Base-by-base conservation (phyloP, 495 filamentous ascomycete species). In the Ascobolus immersus region DNA sequence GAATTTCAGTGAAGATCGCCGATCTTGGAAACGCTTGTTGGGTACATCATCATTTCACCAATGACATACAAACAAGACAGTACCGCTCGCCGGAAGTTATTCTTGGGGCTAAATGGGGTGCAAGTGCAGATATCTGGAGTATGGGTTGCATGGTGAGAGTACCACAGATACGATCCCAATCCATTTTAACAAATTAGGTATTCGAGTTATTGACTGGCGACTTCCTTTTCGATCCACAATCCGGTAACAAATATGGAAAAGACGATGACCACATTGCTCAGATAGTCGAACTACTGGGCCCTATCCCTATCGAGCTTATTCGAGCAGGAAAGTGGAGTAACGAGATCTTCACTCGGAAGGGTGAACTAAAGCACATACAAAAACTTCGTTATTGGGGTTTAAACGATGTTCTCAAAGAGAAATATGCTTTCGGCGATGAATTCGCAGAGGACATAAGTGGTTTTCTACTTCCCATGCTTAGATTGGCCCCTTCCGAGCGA, bases 231-330 rank as follows among this genome's bases (percentile, higher is more conserved):
- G 86, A 99, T 46, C 86, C 86, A 1, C 86, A 99, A 55, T 94
- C 86, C 4, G 86, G 86, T 33, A 94, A 89, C 14, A 94, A 94
- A 54, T 99, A 99, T 49, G 86, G 86, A 48, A 99, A 99, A 60
- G 86, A 99, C 52, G 86, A 99, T 55, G 86, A 99, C 53, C 86
- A 99, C 56, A 99, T 94, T 27, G 86, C 86, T 2, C 86, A 99
- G 52, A 93, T 99, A 47, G 93, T 99, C 53, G 86, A 99, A 52
- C 70, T 99, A 21, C 68, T 99, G 6, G 86, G 86, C 14, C 69
- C 71, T 13, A 94, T 99, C 52, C 84, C 86, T 28, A 86, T 86
- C 47, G 73, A 77, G 3, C 68, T 94, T 17, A 91, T 74, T 49
- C 62, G 86, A 28, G 71, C 73, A 1, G 86, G 86, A 25, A 91